A percentile compares a stretch with the other conserved stretches of the same genome.
phyloP scores from a whole-genome alignment of 2,329 filamentous ascomycete species.

The Microthyrium microscopicum region DNA sequence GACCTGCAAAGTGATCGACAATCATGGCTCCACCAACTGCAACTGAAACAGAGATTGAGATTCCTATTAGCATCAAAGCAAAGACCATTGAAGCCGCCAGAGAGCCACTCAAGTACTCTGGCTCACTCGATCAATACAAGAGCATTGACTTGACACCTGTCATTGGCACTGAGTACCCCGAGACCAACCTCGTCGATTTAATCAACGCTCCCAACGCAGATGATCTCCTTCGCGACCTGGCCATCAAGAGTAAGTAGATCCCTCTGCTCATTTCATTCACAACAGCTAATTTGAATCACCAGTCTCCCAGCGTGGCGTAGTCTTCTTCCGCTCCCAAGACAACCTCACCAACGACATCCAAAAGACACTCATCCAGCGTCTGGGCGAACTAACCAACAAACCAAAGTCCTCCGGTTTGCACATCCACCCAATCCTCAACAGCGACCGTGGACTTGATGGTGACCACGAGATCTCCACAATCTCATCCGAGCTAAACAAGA shows the following conservation, averaged over 20 bases:
- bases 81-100: slow-evolving; percentile 7
- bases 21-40: too few species aligned
- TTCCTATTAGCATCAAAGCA: too few species aligned
- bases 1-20: too few species aligned
- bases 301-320: slow-evolving; percentile 54
- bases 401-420: slow-evolving; percentile 41
- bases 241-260: slow-evolving; percentile 35
- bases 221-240: slow-evolving; percentile 22
- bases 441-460: slow-evolving; percentile 32
- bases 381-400: slow-evolving; percentile 44
- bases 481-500: slow-evolving; percentile 37
- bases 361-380: slow-evolving; percentile 44
- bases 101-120: slow-evolving; percentile 32
- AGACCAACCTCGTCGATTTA: slow-evolving; percentile 33
- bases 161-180: slow-evolving; percentile 46
- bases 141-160: slow-evolving; percentile 43
- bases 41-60: too few species aligned
- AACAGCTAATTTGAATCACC: slow-evolving; percentile 5
- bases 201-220: slow-evolving; percentile 20
- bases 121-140: slow-evolving; percentile 34
- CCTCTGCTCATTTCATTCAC: neutral
- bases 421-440: slow-evolving; percentile 43
- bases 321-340: slow-evolving; percentile 52
- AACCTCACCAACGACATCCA: slow-evolving; percentile 45
- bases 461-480: slow-evolving; percentile 50